Evolutionary conservation across 805 yeast genomes (phyloP).

Genomic region (Lipomyces starkeyi): DNA sequence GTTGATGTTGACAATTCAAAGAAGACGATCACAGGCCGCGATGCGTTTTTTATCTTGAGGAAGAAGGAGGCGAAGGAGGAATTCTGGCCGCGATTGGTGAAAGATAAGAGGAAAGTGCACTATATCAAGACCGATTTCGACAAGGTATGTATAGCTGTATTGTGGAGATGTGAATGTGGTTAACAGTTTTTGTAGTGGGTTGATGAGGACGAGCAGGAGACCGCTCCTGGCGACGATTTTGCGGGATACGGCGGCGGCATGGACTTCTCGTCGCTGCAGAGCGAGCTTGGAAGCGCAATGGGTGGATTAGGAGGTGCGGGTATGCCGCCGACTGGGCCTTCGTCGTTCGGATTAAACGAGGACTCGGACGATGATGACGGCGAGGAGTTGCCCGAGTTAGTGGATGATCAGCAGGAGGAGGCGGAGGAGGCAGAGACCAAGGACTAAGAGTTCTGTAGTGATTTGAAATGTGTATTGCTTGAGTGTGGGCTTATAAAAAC

Average conservation of each 20-base stretch:
- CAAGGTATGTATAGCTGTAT: slow-evolving; percentile 44
- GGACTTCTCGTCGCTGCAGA: slow-evolving; percentile 49
- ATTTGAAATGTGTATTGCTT: background rate
- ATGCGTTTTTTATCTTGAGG: slow-evolving; percentile 66
- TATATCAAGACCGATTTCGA: slow-evolving; percentile 93
- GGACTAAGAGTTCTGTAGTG: background rate
- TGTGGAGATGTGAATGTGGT: background rate
- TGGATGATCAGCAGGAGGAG: slow-evolving; percentile 12
- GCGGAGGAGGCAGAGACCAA: slow-evolving; percentile 6
- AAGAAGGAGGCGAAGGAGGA: slow-evolving; percentile 73
- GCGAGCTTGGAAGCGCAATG: slow-evolving; percentile 48
- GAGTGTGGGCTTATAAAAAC: background rate
- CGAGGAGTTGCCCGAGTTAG: slow-evolving; percentile 21
- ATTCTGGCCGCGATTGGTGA: slow-evolving; percentile 95
- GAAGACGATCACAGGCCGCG: slow-evolving; percentile 66
- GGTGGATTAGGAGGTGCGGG: slow-evolving; percentile 49
- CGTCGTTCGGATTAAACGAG: slow-evolving; percentile 27
- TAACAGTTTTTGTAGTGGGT: slow-evolving; percentile 65
- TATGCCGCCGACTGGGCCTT: slow-evolving; percentile 23
- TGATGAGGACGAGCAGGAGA: slow-evolving; percentile 97
- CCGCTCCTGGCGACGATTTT: slow-evolving; percentile 56
- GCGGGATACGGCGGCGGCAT: slow-evolving; percentile 45
- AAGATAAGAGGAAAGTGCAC: slow-evolving; percentile 78
- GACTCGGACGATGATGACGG: slow-evolving; percentile 37
- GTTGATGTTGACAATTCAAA: slow-evolving; percentile 69